Conservation (phyloP, 495 filamentous ascomycete species). For the Podospora fimiseda region DNA sequence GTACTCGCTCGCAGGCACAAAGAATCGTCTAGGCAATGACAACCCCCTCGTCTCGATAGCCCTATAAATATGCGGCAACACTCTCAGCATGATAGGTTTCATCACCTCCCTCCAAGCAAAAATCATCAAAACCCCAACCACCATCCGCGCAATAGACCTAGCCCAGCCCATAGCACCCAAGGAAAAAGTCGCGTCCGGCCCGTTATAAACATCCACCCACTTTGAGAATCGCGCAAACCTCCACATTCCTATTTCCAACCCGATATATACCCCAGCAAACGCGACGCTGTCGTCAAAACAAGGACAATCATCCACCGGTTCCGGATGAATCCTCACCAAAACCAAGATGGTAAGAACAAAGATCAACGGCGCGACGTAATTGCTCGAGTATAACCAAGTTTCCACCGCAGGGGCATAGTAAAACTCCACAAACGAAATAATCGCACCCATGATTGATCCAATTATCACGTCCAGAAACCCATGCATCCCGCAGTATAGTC, state of each 20-base stretch:
- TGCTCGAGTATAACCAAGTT: constrained; percentile 52
- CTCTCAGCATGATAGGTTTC: constrained; percentile 72
- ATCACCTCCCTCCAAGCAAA: constrained; percentile 83
- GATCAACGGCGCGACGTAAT: constrained; percentile 51
- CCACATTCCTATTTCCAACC: constrained; percentile 73
- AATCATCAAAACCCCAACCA: constrained; percentile 73
- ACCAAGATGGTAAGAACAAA: constrained; percentile 59
- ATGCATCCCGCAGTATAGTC: constrained; percentile 97
- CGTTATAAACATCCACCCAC: constrained; percentile 50
- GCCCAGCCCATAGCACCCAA: constrained; percentile 51
- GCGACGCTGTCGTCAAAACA: constrained; percentile 96
- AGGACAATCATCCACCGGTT: constrained; percentile 93
- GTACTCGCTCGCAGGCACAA: constrained; percentile 85
- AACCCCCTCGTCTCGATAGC: constrained; percentile 73
- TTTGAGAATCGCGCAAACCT: constrained; percentile 55
- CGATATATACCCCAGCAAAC: constrained; percentile 84
- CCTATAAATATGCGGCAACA: constrained; percentile 80
- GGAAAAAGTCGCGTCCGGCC: constrained; percentile 48
- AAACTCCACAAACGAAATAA: constrained; percentile 62
- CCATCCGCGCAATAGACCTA: constrained; percentile 55
- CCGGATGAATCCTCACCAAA: constrained; percentile 83
- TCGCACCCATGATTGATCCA: constrained; percentile 67
- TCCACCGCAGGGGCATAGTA: constrained; percentile 63
- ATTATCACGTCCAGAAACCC: constrained; percentile 85
- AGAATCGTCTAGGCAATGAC: constrained; percentile 76